Conservation (phyloP, 2,329 filamentous ascomycete genomes). For the Salinomyces thailandicus region DNA sequence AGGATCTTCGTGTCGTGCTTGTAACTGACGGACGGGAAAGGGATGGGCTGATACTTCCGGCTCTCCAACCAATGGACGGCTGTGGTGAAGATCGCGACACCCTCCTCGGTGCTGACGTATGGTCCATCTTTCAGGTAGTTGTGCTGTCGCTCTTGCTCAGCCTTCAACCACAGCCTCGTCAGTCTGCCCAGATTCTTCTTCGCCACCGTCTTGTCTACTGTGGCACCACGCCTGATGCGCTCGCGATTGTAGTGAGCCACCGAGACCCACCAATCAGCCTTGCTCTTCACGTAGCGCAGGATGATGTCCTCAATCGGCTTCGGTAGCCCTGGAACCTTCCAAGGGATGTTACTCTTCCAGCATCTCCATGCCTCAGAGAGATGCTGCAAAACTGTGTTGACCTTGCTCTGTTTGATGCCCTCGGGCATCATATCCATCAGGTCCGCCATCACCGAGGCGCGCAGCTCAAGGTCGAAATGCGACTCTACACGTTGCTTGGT, state of each 20-base stretch:
- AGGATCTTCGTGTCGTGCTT: constrained; percentile 99
- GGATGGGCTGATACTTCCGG: constrained; percentile 95
- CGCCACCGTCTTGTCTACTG: constrained; percentile 96
- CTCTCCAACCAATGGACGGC: constrained; percentile 99
- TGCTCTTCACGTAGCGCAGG: constrained; percentile 94
- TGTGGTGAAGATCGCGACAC: constrained; percentile 96
- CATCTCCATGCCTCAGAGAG: constrained; percentile 97
- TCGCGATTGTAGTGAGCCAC: constrained; percentile 98
- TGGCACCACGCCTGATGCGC: constrained; percentile 88
- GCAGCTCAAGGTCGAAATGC: constrained; percentile 92
- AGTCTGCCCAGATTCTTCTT: constrained; percentile 97
- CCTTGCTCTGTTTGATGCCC: constrained; percentile 98
- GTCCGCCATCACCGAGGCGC: constrained; percentile 97
- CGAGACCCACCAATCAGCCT: constrained; percentile 99
- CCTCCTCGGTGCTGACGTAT: constrained; percentile 96
- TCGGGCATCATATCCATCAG: constrained; percentile 99
- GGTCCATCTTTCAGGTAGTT: constrained; percentile 99
- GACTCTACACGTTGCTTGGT: constrained; percentile 98
- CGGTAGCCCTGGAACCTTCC: constrained; percentile 94
- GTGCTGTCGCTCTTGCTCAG: constrained; percentile 95
- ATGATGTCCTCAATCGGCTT: constrained; percentile 99
- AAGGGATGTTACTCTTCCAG: constrained; percentile 99
- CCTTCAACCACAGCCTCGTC: constrained; percentile 92
- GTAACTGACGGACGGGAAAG: constrained; percentile 97
- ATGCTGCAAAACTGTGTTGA: constrained; percentile 95